These are phyloP conservation scores for Bimuria novae-zelandiae DNA, from an alignment of 2,329 filamentous ascomycete species.

Conservation along the genomic window DNA sequence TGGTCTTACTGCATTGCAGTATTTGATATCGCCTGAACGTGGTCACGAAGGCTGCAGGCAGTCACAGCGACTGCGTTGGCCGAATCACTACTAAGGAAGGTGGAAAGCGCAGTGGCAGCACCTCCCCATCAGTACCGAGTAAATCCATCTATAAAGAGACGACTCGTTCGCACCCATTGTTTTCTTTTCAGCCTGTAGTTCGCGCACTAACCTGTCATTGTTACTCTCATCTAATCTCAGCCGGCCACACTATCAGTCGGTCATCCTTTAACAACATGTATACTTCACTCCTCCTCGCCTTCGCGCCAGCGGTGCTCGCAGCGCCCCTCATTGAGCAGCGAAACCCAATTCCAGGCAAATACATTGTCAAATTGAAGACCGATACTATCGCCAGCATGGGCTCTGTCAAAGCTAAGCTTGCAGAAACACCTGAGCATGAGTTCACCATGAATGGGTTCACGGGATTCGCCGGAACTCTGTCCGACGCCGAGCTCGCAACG, in stretches of 20 bases:
- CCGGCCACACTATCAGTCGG: not conserved
- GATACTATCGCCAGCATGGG: constrained; percentile 23
- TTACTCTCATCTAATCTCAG: not conserved
- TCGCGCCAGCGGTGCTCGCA: constrained; percentile 43
- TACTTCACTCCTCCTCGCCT: constrained; percentile 34
- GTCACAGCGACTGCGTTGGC: constrained; percentile 11
- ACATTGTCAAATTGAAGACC: constrained; percentile 52
- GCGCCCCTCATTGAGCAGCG: constrained; percentile 45
- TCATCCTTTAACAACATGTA: constrained; percentile 44
- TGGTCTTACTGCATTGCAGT: constrained; percentile 23
- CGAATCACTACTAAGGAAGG: constrained; percentile 21
- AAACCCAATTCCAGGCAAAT: constrained; percentile 45
- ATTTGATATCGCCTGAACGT: constrained; percentile 14
- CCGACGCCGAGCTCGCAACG: constrained; percentile 27
- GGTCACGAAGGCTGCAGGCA: constrained; percentile 17
- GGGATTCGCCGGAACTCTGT: constrained; percentile 43
- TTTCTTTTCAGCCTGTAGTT: constrained; percentile 12
- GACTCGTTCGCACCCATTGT: not conserved
- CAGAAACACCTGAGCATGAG: constrained; percentile 27
- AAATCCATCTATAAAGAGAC: constrained; percentile 20
- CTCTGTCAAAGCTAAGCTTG: constrained; percentile 27
- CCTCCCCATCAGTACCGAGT: constrained; percentile 2
- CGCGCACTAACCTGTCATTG: too few species aligned
- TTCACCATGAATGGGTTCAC: constrained; percentile 44
- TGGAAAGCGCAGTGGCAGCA: constrained; percentile 5